Evolutionary conservation across 2,329 filamentous ascomycete genomes (phyloP), one percentile per base, ranked within the genome.

Genomic region (Aspergillus proliferans): DNA sequence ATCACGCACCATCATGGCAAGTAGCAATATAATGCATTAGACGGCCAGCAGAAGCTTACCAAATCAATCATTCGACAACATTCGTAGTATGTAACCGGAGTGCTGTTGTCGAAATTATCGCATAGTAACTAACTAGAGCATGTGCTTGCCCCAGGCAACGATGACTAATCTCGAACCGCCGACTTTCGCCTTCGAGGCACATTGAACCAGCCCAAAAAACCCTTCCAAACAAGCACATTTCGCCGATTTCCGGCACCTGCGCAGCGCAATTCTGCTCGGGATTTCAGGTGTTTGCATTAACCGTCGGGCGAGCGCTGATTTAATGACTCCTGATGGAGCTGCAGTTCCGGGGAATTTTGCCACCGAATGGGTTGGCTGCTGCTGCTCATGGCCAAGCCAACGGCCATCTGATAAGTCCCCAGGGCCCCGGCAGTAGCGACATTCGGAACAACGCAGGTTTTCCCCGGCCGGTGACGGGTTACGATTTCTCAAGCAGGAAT

Each of bases 201-300:
- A n/a, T 36, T 8, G 15, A 12, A 15, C 18, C 8, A 40, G 12
- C 34, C 34, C 34, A 21, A 40, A 40, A 40, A 42, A 18, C 34
- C 26, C 19, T 22, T 40, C 39, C 43, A 43, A 50, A 47, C 53
- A 53, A 48, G 44, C 47, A 41, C 46, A 47, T 67, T 65, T 62
- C 66, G 53, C 67, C 67, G 67, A 68, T 69, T 69, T 66, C 63
- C 67, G 67, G 65, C 62, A 61, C 54, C 58, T 63, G 38, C 43
- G 15, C 38, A 18, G 38, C 18, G n/a, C 10, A 12, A 12, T 40
- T 19, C 49, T 52, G 52, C 53, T 54, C 51, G 52, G 51, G 57
- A 52, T 57, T 58, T 49, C 49, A 51, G 47, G 53, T 52, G 48
- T 46, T 60, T 57, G 61, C 60, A 62, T 64, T 30, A 30, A 59